phyloP scores from a whole-genome alignment of 306 rosid species.

The Rosa persica region DNA sequence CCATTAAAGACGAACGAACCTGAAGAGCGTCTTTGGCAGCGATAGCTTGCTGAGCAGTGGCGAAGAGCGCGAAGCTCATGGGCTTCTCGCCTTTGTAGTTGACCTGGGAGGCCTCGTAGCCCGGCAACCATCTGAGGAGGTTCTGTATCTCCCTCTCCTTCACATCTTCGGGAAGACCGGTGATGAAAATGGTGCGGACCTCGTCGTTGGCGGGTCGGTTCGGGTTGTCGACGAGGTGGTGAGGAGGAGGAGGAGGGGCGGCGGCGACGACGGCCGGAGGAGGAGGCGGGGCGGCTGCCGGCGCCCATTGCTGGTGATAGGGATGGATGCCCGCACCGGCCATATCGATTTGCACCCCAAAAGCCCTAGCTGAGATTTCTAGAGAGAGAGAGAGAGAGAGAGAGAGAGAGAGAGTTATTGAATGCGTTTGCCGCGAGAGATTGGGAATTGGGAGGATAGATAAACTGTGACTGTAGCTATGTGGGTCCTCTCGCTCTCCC shows the following conservation, averaged over 20 bases:
- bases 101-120: conserved; percentile 93
- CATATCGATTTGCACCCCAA: conserved; percentile 30
- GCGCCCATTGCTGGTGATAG: conserved; percentile 94
- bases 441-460: not conserved
- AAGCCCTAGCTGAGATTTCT: not conserved
- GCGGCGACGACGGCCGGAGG: conserved; percentile 34
- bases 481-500: too few relatives aligned
- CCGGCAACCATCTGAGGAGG: conserved; percentile 87
- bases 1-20: conserved; percentile 21
- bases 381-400: not conserved
- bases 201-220: conserved; percentile 60
- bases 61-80: conserved; percentile 93
- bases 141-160: conserved; percentile 90
- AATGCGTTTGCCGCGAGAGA: not conserved
- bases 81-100: conserved; percentile 96
- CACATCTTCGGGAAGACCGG: conserved; percentile 95
- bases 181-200: conserved; percentile 87
- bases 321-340: conserved; percentile 96
- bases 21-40: conserved; percentile 90
- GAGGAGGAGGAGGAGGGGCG: conserved; percentile 39
- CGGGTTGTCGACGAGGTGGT: conserved; percentile 46
- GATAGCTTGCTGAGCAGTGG: conserved; percentile 66
- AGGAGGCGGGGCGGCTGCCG: conserved; percentile 61
- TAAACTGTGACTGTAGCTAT: too few relatives aligned
- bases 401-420: not conserved